Evolutionary conservation across 1,284 basidiomycete species (phyloP).

Genomic region (Apiotrichum gamsii): DNA sequence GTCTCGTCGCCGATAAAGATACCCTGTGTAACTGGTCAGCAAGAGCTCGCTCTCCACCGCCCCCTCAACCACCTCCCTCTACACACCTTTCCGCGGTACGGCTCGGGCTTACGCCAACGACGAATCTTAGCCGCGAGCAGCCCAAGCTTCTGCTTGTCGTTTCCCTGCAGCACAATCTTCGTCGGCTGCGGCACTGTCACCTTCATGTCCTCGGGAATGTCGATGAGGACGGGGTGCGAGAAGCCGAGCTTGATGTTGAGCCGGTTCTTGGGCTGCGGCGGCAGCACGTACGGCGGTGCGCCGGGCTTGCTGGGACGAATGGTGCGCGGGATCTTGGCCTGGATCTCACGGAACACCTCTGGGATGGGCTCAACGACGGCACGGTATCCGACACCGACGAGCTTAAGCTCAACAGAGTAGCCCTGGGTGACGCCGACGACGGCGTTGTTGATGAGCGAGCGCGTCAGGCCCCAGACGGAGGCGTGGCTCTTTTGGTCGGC

Average conservation of each 20-base stretch:
- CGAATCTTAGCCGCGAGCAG: constrained; percentile 83
- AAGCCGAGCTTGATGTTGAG: constrained; percentile 87
- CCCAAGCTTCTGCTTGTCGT: constrained; percentile 60
- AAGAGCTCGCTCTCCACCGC: background rate
- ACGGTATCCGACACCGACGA: constrained; percentile 94
- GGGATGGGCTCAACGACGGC: constrained; percentile 81
- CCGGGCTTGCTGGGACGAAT: constrained; percentile 16
- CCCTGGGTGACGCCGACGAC: constrained; percentile 83
- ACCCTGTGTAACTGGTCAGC: constrained; percentile 53
- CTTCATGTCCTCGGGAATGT: constrained; percentile 72
- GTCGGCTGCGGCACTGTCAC: constrained; percentile 53
- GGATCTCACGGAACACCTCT: constrained; percentile 36
- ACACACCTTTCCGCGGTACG: constrained; percentile 92
- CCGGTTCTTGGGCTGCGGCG: constrained; percentile 32
- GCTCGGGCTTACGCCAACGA: constrained; percentile 81
- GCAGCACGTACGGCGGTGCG: constrained; percentile 17
- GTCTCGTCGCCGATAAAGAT: constrained; percentile 86
- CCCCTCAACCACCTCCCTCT: background rate
- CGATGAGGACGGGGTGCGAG: constrained; percentile 77
- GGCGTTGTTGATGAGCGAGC: constrained; percentile 83
- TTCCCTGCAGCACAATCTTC: constrained; percentile 51
- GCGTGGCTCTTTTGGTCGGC: constrained; percentile 67
- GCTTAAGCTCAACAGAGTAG: constrained; percentile 70
- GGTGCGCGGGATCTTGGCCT: constrained; percentile 22
- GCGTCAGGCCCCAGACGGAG: constrained; percentile 87